Evolutionary conservation across 106 monocot genomes (phyloP), one percentile per base, ranked within the genome.

Genomic region (Vanilla planifolia): DNA sequence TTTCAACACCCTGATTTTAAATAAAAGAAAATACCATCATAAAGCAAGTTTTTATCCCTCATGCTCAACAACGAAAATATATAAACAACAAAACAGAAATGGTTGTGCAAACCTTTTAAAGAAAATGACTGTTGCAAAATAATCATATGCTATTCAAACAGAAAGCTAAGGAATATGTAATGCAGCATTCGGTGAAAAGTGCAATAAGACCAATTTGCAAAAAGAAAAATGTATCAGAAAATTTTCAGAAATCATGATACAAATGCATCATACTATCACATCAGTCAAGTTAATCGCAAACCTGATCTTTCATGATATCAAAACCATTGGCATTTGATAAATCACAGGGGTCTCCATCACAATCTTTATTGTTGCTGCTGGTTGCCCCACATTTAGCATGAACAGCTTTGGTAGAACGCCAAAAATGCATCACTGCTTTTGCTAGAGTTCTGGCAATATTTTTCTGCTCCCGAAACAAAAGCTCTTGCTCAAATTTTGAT

Each of bases 381-480:
- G 48, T 43, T 59, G 63, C 28, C 13, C 28, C 55, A 43, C 34
- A 25, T 30, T 67, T 66, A 43, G 51, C 42, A 8, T 29, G 55
- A 27, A 48, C 20, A 39, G 51, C 71, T 59, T 80, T 68, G 43
- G 77, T 77, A 20, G 77, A 85, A 60, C 68, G 66, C 98, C 98
- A 99, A 52, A 99, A 99, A 27, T 71, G 70, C 68, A 82, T 75
- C 17, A 99, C 68, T 43, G 76, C 73, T 51, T 80, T 85, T 14
- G 85, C 84, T 6, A 99, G 32, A 53, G 59, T 63, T 68, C 55
- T 63, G 68, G 88, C 79, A 40, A 82, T 44, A 60, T 41, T 65
- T 74, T 48, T 82, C 73, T 80, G 88, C 70, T 75, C 75, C 11
- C 59, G 73, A 6, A 43, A 52, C 36, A 80, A 51, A 58, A 65